Evolutionary conservation across 1,284 basidiomycete species (phyloP), one percentile per base, ranked within the genome.

Genomic region (Rhodotorula sp.): DNA sequence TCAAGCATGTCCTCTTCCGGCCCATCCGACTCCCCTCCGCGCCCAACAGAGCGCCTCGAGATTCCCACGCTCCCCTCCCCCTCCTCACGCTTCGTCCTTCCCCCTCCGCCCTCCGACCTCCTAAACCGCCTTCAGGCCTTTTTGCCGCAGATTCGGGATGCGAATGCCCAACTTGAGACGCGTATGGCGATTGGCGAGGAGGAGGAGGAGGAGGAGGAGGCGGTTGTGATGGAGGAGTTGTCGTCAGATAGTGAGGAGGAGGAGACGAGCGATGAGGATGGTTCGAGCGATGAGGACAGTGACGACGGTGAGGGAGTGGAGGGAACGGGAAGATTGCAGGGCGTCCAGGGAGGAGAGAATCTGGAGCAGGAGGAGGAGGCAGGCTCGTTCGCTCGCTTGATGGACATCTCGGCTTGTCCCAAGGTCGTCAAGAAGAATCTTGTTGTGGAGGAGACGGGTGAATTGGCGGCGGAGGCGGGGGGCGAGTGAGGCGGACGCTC

Each of bases 61-160:
- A 51, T 72, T 7, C 70, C 72, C 59, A 61, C 64, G 15, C 39
- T 67, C 27, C 61, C 67, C 0, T 67, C 71, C 7, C 68, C 73
- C 7, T 63, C 64, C 9, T 70, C 66, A 1, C 66, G 66, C 27
- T 74, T 74, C 66, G 68, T 72, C 48, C 64, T 74, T n/a, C 70
- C 73, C 7, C 68, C 70, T 9, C 71, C 71, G 11, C 62, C 66
- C 36, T 72, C 71, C 47, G 73, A 70, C 62, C 64, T 74, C 36
- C 39, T 74, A 36, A 63, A 56, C 62, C 71, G 73, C 19, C 54
- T 74, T 2, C 66, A 70, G 39, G 73, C 73, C 8, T 74, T 74
- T 62, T 53, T 74, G 11, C 73, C 73, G 0, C 71, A 72, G 32
- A 72, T 74, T 55, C 64, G 60, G 22, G 51, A 54, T 15, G 73